Base-by-base conservation (phyloP, 306 rosid genomes). In the Adenanthera pavonina region DNA sequence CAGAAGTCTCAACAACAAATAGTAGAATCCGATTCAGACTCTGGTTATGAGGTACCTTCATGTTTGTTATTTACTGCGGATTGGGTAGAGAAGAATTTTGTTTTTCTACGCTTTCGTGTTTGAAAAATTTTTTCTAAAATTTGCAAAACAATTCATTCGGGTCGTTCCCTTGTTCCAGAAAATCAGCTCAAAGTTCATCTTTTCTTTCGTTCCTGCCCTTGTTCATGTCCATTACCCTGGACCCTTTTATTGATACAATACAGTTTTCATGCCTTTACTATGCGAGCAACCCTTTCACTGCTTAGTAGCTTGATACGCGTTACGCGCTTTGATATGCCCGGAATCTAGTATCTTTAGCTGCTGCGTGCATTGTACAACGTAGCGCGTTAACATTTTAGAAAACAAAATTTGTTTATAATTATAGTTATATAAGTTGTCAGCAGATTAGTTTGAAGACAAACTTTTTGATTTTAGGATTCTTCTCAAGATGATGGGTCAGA, bases 11-110 rank as follows among this genome's bases (percentile, higher is more conserved):
- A 19, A 4, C 38, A 46, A 44, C 56, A 46, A 69, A 46, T 7
- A 14, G 56, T 25, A 38, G 72, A 46, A 6, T 85, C 88, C 13
- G 89, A 77, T 52, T 74, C 90, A 35, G 89, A 83, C 72, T 85
- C 87, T 11, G 70, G 16, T 38, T 90, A 74, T 30, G 83, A 72
- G 87, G 86, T 86, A 44, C 15, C 34, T 40, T 51, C 52, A 8
- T 68, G 72, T 7, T 66, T 67, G 33, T 36, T 16, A 25, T 60
- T n/a, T 20, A 47, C 25, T 13, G 17, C 1, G 11, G 19, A 36
- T 4, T 16, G 15, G 17, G 44, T 19, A 19, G 7, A 16, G 30
- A 41, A 46, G 43, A 16, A 4, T 80, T 47, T 10, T n/a, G 17
- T n/a, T 3, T 34, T 48, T 71, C 13, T 66, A 65, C 68, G 54